These are phyloP conservation scores for Apiotrichum gracile DNA, from an alignment of 1,284 basidiomycete species.

Conservation along the genomic window DNA sequence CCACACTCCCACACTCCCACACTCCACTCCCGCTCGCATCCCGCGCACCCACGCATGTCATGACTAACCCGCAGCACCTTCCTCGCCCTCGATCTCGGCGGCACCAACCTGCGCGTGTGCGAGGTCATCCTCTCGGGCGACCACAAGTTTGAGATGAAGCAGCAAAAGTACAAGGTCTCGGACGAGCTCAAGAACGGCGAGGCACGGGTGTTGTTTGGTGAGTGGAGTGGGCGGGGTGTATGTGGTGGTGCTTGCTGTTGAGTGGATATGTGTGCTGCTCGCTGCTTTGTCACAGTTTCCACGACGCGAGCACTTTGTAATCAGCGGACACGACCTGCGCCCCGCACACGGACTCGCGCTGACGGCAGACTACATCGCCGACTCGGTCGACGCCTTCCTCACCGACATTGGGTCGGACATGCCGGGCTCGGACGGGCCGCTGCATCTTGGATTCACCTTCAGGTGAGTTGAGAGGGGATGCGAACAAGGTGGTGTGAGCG, in stretches of 20 bases:
- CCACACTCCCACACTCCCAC: too few relatives aligned
- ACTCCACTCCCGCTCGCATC: neutral
- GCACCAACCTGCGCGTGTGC: conserved; percentile 94
- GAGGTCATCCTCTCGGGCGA: conserved; percentile 85
- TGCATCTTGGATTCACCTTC: conserved; percentile 89
- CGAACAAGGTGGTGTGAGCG: too few relatives aligned
- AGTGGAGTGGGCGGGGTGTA: conserved; percentile 24
- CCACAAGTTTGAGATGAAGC: conserved; percentile 77
- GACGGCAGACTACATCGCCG: conserved; percentile 81
- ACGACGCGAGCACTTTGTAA: neutral
- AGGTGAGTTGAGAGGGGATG: too few relatives aligned
- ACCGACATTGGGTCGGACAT: conserved; percentile 56
- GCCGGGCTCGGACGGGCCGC: conserved; percentile 44
- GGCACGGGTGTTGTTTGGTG: conserved; percentile 73
- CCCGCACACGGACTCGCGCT: neutral
- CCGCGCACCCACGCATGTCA: neutral
- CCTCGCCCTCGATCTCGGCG: conserved; percentile 87
- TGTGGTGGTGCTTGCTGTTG: neutral
- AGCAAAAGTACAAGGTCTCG: conserved; percentile 91
- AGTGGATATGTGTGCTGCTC: conserved; percentile 55
- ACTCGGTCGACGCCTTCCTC: conserved; percentile 89
- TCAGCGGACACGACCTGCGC: too few relatives aligned
- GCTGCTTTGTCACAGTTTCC: too few relatives aligned
- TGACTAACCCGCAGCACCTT: conserved; percentile 60
- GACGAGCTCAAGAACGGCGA: conserved; percentile 84